These are phyloP conservation scores for Leishmania gerbilli DNA, from an alignment of 208 protist species.

Conservation along the genomic window DNA sequence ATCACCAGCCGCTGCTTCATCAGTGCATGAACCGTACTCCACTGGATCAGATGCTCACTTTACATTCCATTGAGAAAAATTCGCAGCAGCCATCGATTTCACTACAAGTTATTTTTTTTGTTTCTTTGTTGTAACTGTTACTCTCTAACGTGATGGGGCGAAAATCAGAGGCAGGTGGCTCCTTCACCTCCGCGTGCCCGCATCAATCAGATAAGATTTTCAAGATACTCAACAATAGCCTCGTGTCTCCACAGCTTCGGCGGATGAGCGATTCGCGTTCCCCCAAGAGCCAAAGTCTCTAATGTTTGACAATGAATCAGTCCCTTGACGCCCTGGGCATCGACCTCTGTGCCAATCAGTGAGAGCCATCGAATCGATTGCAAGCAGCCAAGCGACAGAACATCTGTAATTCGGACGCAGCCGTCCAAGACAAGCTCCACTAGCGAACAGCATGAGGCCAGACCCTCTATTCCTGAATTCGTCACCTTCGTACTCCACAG, in stretches of 20 bases:
- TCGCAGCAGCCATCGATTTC: not conserved
- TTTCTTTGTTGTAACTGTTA: not conserved
- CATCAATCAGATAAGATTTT: slow-evolving; percentile 19
- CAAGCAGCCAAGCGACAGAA: slow-evolving; percentile 36
- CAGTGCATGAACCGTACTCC: too few relatives aligned
- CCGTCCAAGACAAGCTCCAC: slow-evolving; percentile 55
- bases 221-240: slow-evolving; percentile 43
- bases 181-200: not conserved
- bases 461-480: slow-evolving; percentile 36
- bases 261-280: slow-evolving; percentile 34
- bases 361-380: slow-evolving; percentile 40
- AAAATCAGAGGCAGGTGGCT: slow-evolving; percentile 13
- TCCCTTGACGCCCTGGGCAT: slow-evolving; percentile 37
- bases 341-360: slow-evolving; percentile 42
- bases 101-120: not conserved
- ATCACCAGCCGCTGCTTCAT: too few relatives aligned
- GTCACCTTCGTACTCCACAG: slow-evolving; percentile 58
- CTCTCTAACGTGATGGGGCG: not conserved
- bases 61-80: not conserved
- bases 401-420: slow-evolving; percentile 40
- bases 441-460: slow-evolving; percentile 37
- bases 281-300: slow-evolving; percentile 48
- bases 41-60: not conserved
- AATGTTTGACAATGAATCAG: slow-evolving; percentile 36
- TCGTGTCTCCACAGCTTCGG: slow-evolving; percentile 44